A percentile compares a stretch with the other conserved stretches of the same genome.
Evolutionary conservation across 257 asterid species (phyloP).

Genomic region (Phtheirospermum japonicum): DNA sequence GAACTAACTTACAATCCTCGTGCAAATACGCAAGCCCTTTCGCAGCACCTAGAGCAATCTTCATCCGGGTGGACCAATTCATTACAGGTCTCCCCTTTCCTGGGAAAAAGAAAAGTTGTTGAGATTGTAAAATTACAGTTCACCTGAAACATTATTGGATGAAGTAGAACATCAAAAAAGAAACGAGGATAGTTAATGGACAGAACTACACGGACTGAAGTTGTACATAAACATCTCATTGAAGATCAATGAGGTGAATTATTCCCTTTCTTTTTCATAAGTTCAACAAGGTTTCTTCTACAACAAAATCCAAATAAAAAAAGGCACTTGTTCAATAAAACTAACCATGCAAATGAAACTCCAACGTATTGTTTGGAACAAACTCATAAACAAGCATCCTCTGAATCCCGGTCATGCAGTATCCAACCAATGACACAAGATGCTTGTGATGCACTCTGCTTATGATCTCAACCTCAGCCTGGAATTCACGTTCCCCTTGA

Average conservation of each 20-base stretch:
- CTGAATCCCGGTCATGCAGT: conserved; percentile 65
- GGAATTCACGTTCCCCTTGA: conserved; percentile 91
- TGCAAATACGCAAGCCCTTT: conserved; percentile 61
- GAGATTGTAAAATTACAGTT: too few relatives aligned
- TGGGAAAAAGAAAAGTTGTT: conserved; percentile 8
- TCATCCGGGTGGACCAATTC: conserved; percentile 48
- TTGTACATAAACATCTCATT: neutral
- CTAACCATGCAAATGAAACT: conserved; percentile 76
- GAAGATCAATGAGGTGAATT: neutral
- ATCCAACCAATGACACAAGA: conserved; percentile 91
- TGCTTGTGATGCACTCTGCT: conserved; percentile 95
- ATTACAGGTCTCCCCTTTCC: conserved; percentile 52
- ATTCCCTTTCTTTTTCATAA: neutral
- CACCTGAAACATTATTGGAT: too few relatives aligned
- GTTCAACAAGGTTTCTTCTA: neutral
- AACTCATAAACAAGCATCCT: conserved; percentile 89
- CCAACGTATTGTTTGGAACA: conserved; percentile 76
- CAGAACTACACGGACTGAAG: neutral
- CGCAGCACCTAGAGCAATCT: conserved; percentile 57
- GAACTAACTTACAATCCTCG: conserved; percentile 55
- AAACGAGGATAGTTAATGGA: neutral
- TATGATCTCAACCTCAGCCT: conserved; percentile 93
- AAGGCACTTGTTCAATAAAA: conserved; percentile 10
- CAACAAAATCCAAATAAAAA: neutral
- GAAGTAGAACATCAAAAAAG: neutral